Conservation (phyloP, 1,284 basidiomycete genomes). For the Puccinia novopanici region DNA sequence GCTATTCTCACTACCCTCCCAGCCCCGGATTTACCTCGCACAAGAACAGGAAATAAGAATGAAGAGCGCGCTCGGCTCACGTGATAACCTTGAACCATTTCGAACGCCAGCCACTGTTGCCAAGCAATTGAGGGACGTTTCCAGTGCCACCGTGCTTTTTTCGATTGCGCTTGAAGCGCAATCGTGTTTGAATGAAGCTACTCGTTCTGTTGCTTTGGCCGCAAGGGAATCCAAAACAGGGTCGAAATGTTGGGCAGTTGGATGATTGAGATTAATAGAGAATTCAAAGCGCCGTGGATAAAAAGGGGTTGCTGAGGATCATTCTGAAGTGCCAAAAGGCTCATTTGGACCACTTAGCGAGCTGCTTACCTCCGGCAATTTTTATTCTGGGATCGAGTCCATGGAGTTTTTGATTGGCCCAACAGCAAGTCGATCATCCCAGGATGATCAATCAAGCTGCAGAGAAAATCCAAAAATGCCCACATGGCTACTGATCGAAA, state of each 20-base stretch:
- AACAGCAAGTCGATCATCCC: no score
- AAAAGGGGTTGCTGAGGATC: constrained; percentile 3
- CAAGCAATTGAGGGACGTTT: constrained; percentile 36
- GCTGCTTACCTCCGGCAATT: no score
- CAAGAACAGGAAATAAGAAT: neutral
- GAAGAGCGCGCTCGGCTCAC: constrained; percentile 1
- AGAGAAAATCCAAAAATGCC: no score
- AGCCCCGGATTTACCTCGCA: no score
- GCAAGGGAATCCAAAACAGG: constrained; percentile 22
- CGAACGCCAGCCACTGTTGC: constrained; percentile 40
- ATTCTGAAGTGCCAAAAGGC: neutral
- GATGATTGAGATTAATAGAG: constrained; percentile 35
- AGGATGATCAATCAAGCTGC: no score
- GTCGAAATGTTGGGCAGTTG: constrained; percentile 37
- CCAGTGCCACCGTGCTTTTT: neutral
- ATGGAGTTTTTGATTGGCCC: no score
- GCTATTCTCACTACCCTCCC: constrained; percentile 41
- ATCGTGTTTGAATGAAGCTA: neutral
- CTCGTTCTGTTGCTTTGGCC: constrained; percentile 9
- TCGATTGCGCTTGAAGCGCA: neutral
- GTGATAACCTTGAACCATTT: constrained; percentile 37
- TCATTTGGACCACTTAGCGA: constrained; percentile 22
- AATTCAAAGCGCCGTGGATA: constrained; percentile 1
- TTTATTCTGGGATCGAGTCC: no score
- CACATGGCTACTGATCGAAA: no score